Evolutionary conservation across 768 basidiomycete genomes (phyloP).

Genomic region (Boletellus emodensis): DNA sequence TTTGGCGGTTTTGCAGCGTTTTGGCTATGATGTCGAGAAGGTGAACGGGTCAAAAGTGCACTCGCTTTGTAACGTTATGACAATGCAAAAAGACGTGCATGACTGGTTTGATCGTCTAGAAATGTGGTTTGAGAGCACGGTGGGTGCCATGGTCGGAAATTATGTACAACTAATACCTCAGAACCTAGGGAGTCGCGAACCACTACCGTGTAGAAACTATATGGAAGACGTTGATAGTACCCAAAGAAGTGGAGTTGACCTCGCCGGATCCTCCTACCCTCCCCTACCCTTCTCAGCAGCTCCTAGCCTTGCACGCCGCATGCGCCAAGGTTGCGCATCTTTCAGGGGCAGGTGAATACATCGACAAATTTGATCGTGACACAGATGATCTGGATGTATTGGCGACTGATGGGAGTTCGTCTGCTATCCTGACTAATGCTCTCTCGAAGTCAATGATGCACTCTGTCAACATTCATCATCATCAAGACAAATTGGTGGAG

Average conservation of each 20-base stretch:
- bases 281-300: slow-evolving; percentile 31
- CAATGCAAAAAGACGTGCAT: too few species aligned
- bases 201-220: too few species aligned
- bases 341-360: slow-evolving; percentile 36
- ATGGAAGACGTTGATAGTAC: background rate
- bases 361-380: slow-evolving; percentile 28
- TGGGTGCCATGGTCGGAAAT: too few species aligned
- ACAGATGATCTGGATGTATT: slow-evolving; percentile 12
- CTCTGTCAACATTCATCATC: too few species aligned
- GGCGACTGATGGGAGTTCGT: background rate
- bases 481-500: too few species aligned
- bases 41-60: slow-evolving; percentile 6
- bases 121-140: too few species aligned
- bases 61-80: background rate
- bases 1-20: slow-evolving; percentile 3
- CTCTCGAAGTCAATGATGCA: background rate
- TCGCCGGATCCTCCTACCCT: slow-evolving; percentile 20
- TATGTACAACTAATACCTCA: too few species aligned
- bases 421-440: background rate
- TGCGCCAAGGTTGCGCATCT: slow-evolving; percentile 38
- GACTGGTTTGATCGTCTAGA: too few species aligned
- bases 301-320: slow-evolving; percentile 38
- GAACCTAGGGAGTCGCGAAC: too few species aligned
- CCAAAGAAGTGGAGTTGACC: slow-evolving; percentile 25
- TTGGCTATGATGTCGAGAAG: background rate